Base-by-base conservation (phyloP, 192 early-diverging fungal species). In the Coemansia sp. region DNA sequence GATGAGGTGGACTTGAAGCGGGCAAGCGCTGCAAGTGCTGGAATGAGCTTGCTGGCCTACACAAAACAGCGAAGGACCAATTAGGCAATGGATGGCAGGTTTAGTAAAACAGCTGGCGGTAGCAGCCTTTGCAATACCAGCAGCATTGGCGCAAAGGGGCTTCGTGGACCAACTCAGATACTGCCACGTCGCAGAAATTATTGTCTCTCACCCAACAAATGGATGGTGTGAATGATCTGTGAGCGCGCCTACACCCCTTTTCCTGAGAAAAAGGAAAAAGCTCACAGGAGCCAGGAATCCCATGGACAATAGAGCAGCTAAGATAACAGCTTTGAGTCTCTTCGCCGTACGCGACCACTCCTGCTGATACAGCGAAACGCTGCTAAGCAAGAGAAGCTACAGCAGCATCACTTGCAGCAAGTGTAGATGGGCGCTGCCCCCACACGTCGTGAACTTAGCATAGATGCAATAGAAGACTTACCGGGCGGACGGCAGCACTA, bases 1-100 rank as follows among this genome's bases (percentile, higher is more conserved):
- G 74, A 73, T 12, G 76, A 65, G 38, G 81, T 83, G 59, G 81
- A 83, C 81, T 83, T 83, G 81, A 75, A 78, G 67, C 81, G 81
- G 34, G 76, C 76, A 19, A 75, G 73, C 41, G 72, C 75, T 8
- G 73, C 65, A 22, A 78, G 59, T 16, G 74, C 63, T 9, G 80
- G 67, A 34, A 65, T 62, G 47, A 74, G 54, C 54, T 61, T 64
- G 77, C 28, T 69, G 64, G 69, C 73, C 73, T 76, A 81, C 21
- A 62, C 44, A 23, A 30, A 27, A 61, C 25, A 31, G 56, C 3
- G 32, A 30, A 18, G 6, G 9, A 5, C 21, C 49, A 51, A 51
- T 31, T 31, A 31, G 30, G 30, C 30, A 31, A 31, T 51, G 34
- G 56, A 26, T 31, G 62, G 34, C 25, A 30, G 28, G 19, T 25